Base-by-base conservation (phyloP, 2,329 filamentous ascomycete species). In the Berkeleyomyces rouxiae region DNA sequence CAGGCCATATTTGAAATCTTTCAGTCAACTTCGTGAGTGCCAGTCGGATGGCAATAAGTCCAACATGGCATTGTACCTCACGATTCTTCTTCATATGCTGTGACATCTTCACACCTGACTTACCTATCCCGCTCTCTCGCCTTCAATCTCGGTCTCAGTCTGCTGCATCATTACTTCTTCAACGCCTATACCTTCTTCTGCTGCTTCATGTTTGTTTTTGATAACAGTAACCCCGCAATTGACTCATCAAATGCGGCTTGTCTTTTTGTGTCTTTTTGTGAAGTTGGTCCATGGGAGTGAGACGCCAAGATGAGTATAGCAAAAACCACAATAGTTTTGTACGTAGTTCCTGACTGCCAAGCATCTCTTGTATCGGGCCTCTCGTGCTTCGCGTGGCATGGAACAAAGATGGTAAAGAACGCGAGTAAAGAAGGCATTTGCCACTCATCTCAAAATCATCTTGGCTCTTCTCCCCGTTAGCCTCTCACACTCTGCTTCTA, bases 211-310 rank as follows among this genome's bases (percentile, higher is more conserved):
- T 58, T 10, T 58, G 63, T 49, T 49, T 57, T 65, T 62, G 10
- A 61, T 64, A 62, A 36, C 37, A 37, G 61, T 62, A 62, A 58
- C 51, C 61, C 31, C 43, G 51, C 61, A 59, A 49, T 58, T 44
- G 61, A 42, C 61, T 62, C 43, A 11, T 58, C 53, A 62, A 62
- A 57, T 63, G 61, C 33, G 36, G 39, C 16, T 59, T 60, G 16
- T 60, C 42, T 47, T 36, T 44, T 60, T 61, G 7, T 59, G 16
- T 59, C 23, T 59, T 46, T 58, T 61, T 61, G 36, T 61, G 31
- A 55, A 37, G 49, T 10, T 55, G 49, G 33, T 23, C 33, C 49
- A 55, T 55, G 11, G 43, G 13, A 11, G 43, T 46, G 4, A n/a
- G 11, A 23, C 23, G 23, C 23, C 23, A 2, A 23, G 23, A 23